These are phyloP conservation scores for Nyctanthes arbortristis DNA, from an alignment of 257 asterid genomes.

Conservation along the genomic window DNA sequence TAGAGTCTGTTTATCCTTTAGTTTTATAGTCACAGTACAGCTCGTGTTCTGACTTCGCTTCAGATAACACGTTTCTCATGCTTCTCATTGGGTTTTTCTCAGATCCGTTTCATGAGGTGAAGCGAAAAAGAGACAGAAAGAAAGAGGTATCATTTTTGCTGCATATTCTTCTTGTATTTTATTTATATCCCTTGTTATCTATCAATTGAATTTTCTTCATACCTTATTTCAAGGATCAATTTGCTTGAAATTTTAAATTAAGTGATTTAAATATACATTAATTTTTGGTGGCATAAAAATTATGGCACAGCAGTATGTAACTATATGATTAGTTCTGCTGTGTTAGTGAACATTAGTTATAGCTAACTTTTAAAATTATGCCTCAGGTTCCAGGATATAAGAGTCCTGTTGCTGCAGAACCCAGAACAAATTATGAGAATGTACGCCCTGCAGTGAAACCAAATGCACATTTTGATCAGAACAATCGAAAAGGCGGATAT, in stretches of 20 bases:
- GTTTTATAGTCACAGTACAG: no score
- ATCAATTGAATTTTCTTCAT: not conserved
- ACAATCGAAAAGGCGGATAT: constrained; percentile 55
- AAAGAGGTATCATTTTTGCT: constrained; percentile 58
- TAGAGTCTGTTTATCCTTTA: no score
- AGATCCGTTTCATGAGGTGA: constrained; percentile 98
- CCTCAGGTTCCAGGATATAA: constrained; percentile 56
- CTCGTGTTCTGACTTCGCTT: no score
- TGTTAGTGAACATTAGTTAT: not conserved
- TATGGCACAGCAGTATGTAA: not conserved
- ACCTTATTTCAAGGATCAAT: not conserved
- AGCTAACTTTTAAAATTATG: constrained; percentile 19
- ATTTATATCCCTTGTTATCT: constrained; percentile 3
- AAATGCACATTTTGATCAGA: constrained; percentile 48
- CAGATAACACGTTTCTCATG: not conserved
- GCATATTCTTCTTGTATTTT: not conserved
- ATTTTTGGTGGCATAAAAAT: not conserved
- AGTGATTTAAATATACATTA: not conserved
- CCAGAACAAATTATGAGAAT: constrained; percentile 40
- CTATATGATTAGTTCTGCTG: constrained; percentile 4
- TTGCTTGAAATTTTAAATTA: constrained; percentile 1
- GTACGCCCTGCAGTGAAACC: constrained; percentile 39
- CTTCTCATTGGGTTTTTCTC: constrained; percentile 27
- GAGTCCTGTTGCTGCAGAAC: constrained; percentile 52
- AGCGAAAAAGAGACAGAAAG: constrained; percentile 77